phyloP scores from a whole-genome alignment of 345 rosid genomes.

The Populus deltoides region DNA sequence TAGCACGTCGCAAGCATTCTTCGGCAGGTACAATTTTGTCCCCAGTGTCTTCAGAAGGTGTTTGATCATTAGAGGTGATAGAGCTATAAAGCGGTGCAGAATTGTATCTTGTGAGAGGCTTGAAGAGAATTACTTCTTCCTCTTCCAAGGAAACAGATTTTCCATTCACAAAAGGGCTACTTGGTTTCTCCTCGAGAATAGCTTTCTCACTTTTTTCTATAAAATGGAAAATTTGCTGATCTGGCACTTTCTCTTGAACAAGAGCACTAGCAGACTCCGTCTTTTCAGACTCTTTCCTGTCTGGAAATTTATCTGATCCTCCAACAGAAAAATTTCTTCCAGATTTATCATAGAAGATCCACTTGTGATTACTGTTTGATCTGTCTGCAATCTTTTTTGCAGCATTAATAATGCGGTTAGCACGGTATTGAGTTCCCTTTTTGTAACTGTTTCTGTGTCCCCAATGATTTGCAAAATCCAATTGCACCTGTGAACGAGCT shows the following conservation, averaged over 20 bases:
- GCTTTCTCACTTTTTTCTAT: constrained; percentile 25
- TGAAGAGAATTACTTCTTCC: constrained; percentile 92
- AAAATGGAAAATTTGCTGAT: neutral
- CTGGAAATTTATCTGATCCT: constrained; percentile 13
- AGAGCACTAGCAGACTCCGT: constrained; percentile 1
- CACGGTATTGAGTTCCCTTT: constrained; percentile 48
- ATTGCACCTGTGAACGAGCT: constrained; percentile 36
- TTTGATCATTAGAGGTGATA: constrained; percentile 21
- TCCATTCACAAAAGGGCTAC: constrained; percentile 23
- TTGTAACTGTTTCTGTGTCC: constrained; percentile 38
- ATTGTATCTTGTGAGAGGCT: constrained; percentile 80
- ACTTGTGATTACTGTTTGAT: constrained; percentile 42
- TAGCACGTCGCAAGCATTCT: constrained; percentile 74
- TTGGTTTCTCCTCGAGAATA: constrained; percentile 27
- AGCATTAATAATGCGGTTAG: constrained; percentile 50
- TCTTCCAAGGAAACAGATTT: constrained; percentile 59
- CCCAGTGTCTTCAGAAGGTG: constrained; percentile 33
- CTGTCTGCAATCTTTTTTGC: constrained; percentile 55
- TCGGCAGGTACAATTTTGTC: constrained; percentile 44
- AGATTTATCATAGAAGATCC: constrained; percentile 53
- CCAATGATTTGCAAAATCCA: constrained; percentile 56
- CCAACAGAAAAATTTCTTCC: constrained; percentile 30
- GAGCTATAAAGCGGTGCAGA: constrained; percentile 66
- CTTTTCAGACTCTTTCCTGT: constrained; percentile 18
- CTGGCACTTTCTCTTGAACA: constrained; percentile 18